phyloP scores from a whole-genome alignment of 2,329 filamentous ascomycete genomes.

The Colletotrichum magnum region DNA sequence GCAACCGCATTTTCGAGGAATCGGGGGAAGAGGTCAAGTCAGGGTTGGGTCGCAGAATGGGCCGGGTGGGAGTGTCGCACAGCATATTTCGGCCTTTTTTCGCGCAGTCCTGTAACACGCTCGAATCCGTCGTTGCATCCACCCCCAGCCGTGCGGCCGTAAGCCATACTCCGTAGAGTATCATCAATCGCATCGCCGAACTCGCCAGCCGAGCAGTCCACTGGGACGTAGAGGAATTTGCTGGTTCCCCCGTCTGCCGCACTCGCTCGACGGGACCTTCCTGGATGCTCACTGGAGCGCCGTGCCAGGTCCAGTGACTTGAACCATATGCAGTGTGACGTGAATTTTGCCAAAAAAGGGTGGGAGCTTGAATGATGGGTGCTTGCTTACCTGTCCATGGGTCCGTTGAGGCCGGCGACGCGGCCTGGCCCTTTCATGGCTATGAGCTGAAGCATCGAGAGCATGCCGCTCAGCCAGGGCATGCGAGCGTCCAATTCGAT shows the following conservation, averaged over 20 bases:
- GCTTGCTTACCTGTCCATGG: conserved; percentile 93
- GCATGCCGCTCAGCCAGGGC: conserved; percentile 87
- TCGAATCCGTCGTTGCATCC: conserved; percentile 21
- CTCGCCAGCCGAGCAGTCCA: conserved; percentile 10
- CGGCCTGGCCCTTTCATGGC: conserved; percentile 81
- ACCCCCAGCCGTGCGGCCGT: conserved; percentile 31
- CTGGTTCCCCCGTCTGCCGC: conserved; percentile 46
- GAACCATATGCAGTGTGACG: conserved; percentile 60
- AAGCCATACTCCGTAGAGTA: conserved; percentile 4
- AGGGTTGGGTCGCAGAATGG: conserved; percentile 41
- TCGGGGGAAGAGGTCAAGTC: conserved; percentile 39
- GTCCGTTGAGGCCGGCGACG: conserved; percentile 81
- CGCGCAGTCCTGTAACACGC: conserved; percentile 21
- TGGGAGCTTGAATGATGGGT: conserved; percentile 49
- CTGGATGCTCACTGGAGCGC: conserved; percentile 55
- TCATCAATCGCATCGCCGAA: conserved; percentile 18
- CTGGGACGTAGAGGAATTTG: conserved; percentile 11
- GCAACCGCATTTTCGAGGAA: conserved; percentile 34
- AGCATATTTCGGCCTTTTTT: conserved; percentile 39
- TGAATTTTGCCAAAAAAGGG: conserved; percentile 25
- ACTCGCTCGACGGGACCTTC: conserved; percentile 49
- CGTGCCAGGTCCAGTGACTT: conserved; percentile 61
- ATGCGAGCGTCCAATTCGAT: conserved; percentile 84
- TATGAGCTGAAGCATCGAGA: conserved; percentile 83
- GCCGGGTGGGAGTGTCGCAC: conserved; percentile 37